Percentiles rank a stretch among this genome's conserved stretches.
phyloP scores from a whole-genome alignment of 164 flowering plant genomes.

The grape (Vitis vinifera) region DNA sequence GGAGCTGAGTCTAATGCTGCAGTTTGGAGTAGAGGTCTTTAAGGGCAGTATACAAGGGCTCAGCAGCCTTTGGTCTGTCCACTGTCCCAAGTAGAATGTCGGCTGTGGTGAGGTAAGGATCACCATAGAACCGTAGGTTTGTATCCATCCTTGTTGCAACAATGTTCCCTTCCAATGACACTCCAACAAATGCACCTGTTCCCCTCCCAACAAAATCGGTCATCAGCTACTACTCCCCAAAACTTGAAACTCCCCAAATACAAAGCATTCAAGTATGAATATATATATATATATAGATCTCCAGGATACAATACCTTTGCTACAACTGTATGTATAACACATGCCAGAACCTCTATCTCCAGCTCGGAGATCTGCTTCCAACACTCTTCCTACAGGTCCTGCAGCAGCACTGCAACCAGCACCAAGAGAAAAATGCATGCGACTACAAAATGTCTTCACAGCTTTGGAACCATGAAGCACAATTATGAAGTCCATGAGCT shows the following conservation, averaged over 20 bases:
- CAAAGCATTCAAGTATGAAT: not conserved
- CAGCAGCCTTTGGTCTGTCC: conserved; percentile 84
- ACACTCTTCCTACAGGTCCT: conserved; percentile 91
- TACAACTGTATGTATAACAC: conserved; percentile 94
- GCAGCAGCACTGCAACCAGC: conserved; percentile 99
- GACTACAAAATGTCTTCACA: conserved; percentile 93
- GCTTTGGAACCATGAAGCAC: conserved; percentile 86
- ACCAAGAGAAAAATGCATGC: conserved; percentile 96
- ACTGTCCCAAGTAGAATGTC: conserved; percentile 92
- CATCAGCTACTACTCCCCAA: not conserved
- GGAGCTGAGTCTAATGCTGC: conserved; percentile 6
- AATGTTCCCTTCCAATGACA: conserved; percentile 85
- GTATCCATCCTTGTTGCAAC: conserved; percentile 87
- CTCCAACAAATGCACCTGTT: conserved; percentile 93
- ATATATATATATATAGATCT: not conserved
- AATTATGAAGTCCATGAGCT: conserved; percentile 86
- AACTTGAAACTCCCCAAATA: not conserved
- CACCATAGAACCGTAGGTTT: conserved; percentile 86
- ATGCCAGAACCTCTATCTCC: conserved; percentile 94
- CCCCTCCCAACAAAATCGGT: not conserved
- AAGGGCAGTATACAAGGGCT: conserved; percentile 72
- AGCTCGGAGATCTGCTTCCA: conserved; percentile 97
- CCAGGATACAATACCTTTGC: conserved; percentile 65
- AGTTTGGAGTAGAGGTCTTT: conserved; percentile 49
- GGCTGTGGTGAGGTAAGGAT: conserved; percentile 79